A percentile compares a stretch with the other conserved stretches of the same genome.
Conservation (phyloP, 1,284 basidiomycete genomes). For the Boletus subluridellus region DNA sequence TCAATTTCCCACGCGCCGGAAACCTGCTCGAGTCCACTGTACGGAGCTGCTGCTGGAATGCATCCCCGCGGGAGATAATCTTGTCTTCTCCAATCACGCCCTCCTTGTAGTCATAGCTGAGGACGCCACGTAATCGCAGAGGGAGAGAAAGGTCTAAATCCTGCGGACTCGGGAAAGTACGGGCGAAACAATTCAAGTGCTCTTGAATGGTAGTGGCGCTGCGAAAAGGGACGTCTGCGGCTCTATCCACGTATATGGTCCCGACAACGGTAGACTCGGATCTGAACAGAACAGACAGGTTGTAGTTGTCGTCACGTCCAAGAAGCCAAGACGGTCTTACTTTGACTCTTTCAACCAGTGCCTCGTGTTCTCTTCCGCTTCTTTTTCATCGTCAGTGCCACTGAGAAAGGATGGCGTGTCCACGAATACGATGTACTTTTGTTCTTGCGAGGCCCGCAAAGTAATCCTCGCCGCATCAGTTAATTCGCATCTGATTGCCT, state of each 20-base stretch:
- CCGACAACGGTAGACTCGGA: conserved; percentile 13
- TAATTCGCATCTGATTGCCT: conserved; percentile 17
- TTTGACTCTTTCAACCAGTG: conserved; percentile 11
- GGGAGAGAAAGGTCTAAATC: neutral
- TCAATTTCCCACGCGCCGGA: neutral
- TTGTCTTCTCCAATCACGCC: fast-evolving
- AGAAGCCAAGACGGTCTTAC: conserved; percentile 3
- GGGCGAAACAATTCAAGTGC: conserved; percentile 11
- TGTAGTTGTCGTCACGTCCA: neutral
- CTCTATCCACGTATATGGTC: conserved; percentile 18
- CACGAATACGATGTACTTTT: conserved; percentile 20
- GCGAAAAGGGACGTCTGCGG: conserved; percentile 1
- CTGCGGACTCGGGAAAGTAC: neutral
- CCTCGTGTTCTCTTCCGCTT: neutral
- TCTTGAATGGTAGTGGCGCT: neutral
- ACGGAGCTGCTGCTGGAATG: neutral
- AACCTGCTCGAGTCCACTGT: neutral
- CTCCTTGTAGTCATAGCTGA: conserved; percentile 3
- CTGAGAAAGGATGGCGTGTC: conserved; percentile 20
- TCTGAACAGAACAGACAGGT: neutral
- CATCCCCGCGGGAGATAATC: fast-evolving
- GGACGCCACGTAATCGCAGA: conserved; percentile 6
- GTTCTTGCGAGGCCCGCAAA: neutral
- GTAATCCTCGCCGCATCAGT: neutral
- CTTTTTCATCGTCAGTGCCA: fast-evolving